These are phyloP conservation scores for Cutaneotrichosporon daszewskae DNA, from an alignment of 1,284 basidiomycete species.

Conservation along the genomic window DNA sequence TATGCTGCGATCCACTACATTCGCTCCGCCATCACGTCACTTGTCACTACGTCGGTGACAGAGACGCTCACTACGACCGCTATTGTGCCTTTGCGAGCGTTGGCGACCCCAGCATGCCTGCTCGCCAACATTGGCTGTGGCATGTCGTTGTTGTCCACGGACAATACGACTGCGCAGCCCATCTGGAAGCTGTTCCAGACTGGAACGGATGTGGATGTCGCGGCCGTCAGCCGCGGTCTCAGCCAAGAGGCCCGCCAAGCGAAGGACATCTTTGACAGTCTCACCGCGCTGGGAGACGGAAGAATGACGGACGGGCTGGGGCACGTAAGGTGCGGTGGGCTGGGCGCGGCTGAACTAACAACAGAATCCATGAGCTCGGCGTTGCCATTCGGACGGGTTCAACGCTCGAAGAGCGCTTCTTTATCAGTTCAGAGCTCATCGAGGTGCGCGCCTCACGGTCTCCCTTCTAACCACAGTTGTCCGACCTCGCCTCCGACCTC, in stretches of 20 bases:
- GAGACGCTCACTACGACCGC: not conserved
- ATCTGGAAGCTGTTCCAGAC: slow-evolving; percentile 20
- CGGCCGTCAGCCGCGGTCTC: slow-evolving; percentile 28
- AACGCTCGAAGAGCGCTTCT: slow-evolving; percentile 30
- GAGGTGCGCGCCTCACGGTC: slow-evolving; percentile 24
- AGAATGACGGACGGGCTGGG: slow-evolving; percentile 30
- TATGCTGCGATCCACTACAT: slow-evolving; percentile 10
- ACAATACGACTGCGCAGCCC: slow-evolving; percentile 18
- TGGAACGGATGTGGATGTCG: slow-evolving; percentile 23
- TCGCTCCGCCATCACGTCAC: slow-evolving; percentile 5
- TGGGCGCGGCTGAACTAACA: slow-evolving; percentile 4
- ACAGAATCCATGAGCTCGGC: slow-evolving; percentile 41
- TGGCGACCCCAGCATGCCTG: slow-evolving; percentile 35
- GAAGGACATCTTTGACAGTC: slow-evolving; percentile 39
- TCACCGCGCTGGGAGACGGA: slow-evolving; percentile 32
- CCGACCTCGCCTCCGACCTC: slow-evolving; percentile 34
- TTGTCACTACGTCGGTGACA: not conserved
- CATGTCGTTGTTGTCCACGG: slow-evolving; percentile 14
- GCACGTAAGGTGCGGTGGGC: slow-evolving; percentile 27
- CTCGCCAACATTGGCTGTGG: slow-evolving; percentile 26
- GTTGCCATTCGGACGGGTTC: slow-evolving; percentile 33
- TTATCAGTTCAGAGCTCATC: slow-evolving; percentile 29
- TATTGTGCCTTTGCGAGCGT: slow-evolving; percentile 17
- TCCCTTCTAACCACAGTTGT: slow-evolving; percentile 27
- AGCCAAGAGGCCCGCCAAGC: slow-evolving; percentile 32